Conservation (phyloP, 306 rosid genomes). For the Corylus heterophylla region DNA sequence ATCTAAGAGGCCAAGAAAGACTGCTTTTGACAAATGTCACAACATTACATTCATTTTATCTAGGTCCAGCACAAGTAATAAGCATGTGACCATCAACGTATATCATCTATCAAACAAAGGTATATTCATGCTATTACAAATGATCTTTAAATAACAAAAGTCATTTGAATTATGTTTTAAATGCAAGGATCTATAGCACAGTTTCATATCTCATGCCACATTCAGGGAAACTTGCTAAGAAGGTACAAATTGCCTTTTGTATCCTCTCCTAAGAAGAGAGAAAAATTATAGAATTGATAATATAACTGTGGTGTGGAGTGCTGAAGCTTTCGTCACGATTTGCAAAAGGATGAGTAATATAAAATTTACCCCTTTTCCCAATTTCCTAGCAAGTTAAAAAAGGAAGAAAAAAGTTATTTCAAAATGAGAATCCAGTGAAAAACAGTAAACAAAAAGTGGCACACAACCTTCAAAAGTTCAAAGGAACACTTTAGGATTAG, state of each 20-base stretch:
- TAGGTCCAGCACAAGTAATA: background rate
- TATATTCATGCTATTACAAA: conserved; percentile 4
- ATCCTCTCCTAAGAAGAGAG: background rate
- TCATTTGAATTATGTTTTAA: background rate
- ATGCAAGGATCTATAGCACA: background rate
- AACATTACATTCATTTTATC: background rate
- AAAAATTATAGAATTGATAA: background rate
- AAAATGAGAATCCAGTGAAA: background rate
- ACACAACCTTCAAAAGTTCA: background rate
- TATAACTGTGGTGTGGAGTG: background rate
- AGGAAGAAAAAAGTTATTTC: background rate
- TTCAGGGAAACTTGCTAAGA: background rate
- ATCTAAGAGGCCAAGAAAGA: background rate
- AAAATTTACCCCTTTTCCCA: background rate
- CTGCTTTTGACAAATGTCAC: background rate
- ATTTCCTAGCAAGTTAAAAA: background rate
- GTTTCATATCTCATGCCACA: background rate
- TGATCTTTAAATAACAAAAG: background rate
- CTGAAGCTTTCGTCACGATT: background rate
- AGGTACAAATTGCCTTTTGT: background rate
- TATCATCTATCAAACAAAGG: background rate
- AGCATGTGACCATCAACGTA: background rate
- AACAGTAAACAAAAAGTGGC: background rate
- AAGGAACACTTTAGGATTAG: background rate
- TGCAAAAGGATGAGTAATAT: background rate